These are phyloP conservation scores for Quercus phellos DNA, from an alignment of 331 rosid species.

Conservation along the genomic window DNA sequence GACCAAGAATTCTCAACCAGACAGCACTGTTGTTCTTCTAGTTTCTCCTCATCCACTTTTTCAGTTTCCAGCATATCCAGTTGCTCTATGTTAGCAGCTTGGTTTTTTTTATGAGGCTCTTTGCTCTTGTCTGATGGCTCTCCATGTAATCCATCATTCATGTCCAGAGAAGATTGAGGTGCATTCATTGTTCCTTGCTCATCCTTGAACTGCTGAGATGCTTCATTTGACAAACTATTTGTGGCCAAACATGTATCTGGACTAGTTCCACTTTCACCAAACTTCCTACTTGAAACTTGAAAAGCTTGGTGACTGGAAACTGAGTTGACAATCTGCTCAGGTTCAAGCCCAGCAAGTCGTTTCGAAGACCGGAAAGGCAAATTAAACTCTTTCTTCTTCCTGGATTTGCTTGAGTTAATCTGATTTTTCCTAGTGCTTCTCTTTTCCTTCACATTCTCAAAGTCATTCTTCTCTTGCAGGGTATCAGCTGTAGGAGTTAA, in stretches of 20 bases:
- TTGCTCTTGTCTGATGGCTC: constrained; percentile 19
- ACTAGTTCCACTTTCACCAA: constrained; percentile 18
- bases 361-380: constrained; percentile 49
- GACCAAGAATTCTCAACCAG: constrained; percentile 55
- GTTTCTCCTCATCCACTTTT: constrained; percentile 28
- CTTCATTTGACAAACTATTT: constrained; percentile 23
- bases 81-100: constrained; percentile 31
- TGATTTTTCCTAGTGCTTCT: neutral
- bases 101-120: constrained; percentile 24
- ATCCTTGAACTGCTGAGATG: constrained; percentile 19
- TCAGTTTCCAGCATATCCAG: constrained; percentile 27
- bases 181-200: constrained; percentile 5
- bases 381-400: constrained; percentile 31
- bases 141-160: constrained; percentile 8
- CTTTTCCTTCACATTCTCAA: constrained; percentile 17
- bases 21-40: constrained; percentile 16
- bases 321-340: constrained; percentile 29
- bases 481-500: constrained; percentile 24
- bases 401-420: constrained; percentile 30
- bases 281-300: constrained; percentile 29
- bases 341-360: constrained; percentile 54
- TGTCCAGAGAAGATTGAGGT: constrained; percentile 1
- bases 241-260: constrained; percentile 14
- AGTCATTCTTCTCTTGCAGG: constrained; percentile 27
- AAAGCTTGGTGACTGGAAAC: constrained; percentile 25